Evolutionary conservation across 257 asterid genomes (phyloP).

Genomic region (Solanum sitiens): DNA sequence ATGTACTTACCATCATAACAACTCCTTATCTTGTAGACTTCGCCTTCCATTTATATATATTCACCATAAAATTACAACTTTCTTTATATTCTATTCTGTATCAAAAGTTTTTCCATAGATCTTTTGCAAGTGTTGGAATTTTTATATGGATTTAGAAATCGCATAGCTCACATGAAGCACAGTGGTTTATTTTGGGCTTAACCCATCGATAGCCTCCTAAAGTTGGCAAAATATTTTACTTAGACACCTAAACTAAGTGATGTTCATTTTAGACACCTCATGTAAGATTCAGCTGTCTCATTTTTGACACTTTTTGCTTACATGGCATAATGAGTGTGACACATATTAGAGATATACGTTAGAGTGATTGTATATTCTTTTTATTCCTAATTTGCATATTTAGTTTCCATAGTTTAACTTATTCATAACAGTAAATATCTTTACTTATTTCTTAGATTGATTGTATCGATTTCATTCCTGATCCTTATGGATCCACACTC

Average conservation of each 20-base stretch:
- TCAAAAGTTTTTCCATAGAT: neutral
- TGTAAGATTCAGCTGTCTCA: too few relatives aligned
- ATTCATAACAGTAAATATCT: too few relatives aligned
- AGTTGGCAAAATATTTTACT: neutral
- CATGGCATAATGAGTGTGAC: neutral
- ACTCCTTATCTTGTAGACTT: neutral
- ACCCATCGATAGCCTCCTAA: too few relatives aligned
- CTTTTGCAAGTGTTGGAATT: neutral
- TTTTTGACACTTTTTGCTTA: neutral
- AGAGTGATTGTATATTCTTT: too few relatives aligned
- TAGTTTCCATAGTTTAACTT: too few relatives aligned
- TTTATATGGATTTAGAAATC: neutral
- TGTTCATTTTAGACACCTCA: neutral
- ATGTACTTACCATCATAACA: neutral
- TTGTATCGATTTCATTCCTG: too few relatives aligned
- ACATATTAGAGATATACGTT: neutral
- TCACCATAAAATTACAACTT: neutral
- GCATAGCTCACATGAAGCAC: neutral
- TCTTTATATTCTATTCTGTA: neutral
- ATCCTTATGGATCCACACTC: too few relatives aligned
- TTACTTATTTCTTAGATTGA: too few relatives aligned
- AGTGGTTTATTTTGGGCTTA: too few relatives aligned
- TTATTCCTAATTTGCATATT: too few relatives aligned
- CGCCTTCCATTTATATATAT: neutral
- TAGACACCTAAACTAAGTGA: too few relatives aligned